Evolutionary conservation across 805 yeast genomes (phyloP).

Genomic region (Myxozyma sirexii): DNA sequence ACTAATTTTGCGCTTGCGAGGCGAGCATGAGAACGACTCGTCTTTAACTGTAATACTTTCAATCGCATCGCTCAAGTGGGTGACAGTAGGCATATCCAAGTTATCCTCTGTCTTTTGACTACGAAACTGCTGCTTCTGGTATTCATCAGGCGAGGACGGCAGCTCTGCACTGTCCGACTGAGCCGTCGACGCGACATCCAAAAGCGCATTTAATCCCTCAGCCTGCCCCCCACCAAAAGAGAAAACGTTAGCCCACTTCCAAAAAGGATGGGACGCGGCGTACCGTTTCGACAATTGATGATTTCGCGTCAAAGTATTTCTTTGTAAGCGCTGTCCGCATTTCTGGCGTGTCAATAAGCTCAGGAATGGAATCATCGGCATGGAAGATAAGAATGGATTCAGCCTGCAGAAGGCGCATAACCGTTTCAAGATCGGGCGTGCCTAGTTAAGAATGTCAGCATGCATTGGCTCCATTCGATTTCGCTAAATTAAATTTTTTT

Average conservation of each 20-base stretch:
- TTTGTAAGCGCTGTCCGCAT: neutral
- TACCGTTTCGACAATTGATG: slow-evolving; percentile 5
- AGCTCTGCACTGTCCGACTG: neutral
- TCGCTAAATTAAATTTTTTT: too few species aligned
- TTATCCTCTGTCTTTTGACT: neutral
- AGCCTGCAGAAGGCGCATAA: neutral
- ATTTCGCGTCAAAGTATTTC: slow-evolving; percentile 14
- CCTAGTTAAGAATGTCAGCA: neutral
- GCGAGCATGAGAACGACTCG: neutral
- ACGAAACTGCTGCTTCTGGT: neutral
- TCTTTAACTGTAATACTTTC: slow-evolving; percentile 1
- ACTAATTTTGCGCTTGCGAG: slow-evolving; percentile 28
- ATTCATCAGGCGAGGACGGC: neutral
- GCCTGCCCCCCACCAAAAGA: slow-evolving; percentile 7
- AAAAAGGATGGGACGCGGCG: neutral
- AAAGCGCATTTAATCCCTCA: neutral
- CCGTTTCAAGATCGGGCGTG: neutral
- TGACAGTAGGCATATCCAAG: neutral
- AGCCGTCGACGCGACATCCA: neutral
- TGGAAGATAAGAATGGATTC: neutral
- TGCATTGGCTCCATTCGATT: too few species aligned
- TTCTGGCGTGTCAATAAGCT: slow-evolving; percentile 5
- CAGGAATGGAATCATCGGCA: neutral
- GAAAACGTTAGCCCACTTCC: neutral
- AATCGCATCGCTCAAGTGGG: neutral